Evolutionary conservation across 139 green algal genomes (phyloP).

Genomic region (Micractinium conductrix): DNA sequence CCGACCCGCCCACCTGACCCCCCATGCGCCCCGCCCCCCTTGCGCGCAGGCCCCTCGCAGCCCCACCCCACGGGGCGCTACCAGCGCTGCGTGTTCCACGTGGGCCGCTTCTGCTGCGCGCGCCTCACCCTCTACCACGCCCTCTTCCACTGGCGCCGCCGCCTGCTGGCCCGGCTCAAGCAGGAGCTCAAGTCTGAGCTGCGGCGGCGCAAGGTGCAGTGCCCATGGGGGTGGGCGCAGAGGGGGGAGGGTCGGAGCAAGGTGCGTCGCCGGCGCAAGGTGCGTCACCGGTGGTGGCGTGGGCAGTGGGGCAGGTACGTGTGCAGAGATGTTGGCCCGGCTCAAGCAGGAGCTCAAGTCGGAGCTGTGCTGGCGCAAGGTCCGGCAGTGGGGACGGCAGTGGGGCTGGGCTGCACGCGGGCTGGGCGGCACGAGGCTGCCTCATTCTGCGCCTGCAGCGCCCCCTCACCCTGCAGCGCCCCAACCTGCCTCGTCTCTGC

Average conservation of each 20-base stretch:
- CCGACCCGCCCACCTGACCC: too few species aligned
- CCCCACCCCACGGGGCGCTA: too few species aligned
- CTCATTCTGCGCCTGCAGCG: not conserved
- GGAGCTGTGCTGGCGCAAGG: not conserved
- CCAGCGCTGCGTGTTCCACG: not conserved
- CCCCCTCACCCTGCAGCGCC: not conserved
- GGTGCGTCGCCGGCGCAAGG: not conserved
- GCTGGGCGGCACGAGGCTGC: not conserved
- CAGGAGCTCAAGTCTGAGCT: slow-evolving; percentile 32
- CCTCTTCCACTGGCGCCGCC: slow-evolving; percentile 40
- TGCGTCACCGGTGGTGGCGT: not conserved
- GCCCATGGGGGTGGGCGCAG: too few species aligned
- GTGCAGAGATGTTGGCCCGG: not conserved
- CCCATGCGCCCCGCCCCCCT: too few species aligned
- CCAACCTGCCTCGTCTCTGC: too few species aligned
- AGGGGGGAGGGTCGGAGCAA: too few species aligned
- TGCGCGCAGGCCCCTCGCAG: too few species aligned
- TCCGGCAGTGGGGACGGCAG: not conserved
- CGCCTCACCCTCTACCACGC: slow-evolving; percentile 42
- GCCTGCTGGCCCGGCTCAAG: slow-evolving; percentile 29
- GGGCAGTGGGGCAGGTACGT: not conserved
- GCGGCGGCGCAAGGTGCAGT: slow-evolving; percentile 24
- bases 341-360: slow-evolving; percentile 27
- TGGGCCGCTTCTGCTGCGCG: slow-evolving; percentile 42
- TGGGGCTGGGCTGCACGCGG: not conserved